Percentiles rank a stretch among this genome's conserved stretches.
Conservation (phyloP, 2,329 filamentous ascomycete genomes). For the Sclerotinia spermophila region DNA sequence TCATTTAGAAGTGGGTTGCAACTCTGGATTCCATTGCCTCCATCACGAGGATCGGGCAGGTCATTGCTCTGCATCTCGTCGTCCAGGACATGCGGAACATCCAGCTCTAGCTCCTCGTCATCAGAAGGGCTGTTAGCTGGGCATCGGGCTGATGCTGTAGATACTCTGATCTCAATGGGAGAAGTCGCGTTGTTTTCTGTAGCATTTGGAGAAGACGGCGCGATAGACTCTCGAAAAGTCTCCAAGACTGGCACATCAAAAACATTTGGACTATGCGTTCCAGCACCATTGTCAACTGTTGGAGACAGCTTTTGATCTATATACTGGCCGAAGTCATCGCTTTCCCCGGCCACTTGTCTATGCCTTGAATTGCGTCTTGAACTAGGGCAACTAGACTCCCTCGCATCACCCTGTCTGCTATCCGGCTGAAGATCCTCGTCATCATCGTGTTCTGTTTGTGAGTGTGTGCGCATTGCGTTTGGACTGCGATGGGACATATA, state of each 20-base stretch:
- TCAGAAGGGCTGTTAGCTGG: constrained; percentile 18
- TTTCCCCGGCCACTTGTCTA: neutral
- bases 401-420: neutral
- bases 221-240: neutral
- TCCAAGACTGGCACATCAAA: neutral
- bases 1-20: constrained; percentile 6
- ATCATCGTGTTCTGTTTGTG: neutral
- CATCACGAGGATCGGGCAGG: constrained; percentile 21
- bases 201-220: neutral
- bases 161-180: neutral
- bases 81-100: constrained; percentile 27
- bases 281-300: neutral
- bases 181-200: neutral
- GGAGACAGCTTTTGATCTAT: neutral
- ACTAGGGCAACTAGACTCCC: neutral
- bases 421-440: neutral
- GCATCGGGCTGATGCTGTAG: neutral
- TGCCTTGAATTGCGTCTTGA: neutral
- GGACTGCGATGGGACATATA: neutral
- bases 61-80: constrained; percentile 24
- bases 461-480: neutral
- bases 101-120: constrained; percentile 32
- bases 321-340: neutral
- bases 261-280: neutral
- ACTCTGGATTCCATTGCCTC: constrained; percentile 27